A percentile compares a stretch with the other conserved stretches of the same genome.
These are phyloP conservation scores for Aristolochia contorta DNA, from an alignment of 164 flowering plant species.

Conservation along the genomic window DNA sequence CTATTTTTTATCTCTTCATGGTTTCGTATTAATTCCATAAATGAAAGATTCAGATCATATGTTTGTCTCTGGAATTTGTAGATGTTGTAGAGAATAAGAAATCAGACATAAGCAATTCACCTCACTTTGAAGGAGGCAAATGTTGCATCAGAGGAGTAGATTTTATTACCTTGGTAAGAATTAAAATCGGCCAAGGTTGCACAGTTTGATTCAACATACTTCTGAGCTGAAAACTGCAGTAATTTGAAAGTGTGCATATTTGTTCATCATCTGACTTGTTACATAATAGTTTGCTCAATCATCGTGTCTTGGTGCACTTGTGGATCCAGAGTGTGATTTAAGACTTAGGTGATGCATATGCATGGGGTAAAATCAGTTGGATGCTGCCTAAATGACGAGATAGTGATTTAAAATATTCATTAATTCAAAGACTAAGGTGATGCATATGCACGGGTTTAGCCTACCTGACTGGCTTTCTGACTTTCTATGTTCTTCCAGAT, in stretches of 20 bases:
- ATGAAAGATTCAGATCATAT: background rate
- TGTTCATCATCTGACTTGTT: too few relatives aligned
- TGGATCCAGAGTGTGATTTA: too few relatives aligned
- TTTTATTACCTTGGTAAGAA: conserved; percentile 70
- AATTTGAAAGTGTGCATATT: too few relatives aligned
- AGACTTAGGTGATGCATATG: too few relatives aligned
- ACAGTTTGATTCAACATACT: too few relatives aligned
- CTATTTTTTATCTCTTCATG: background rate
- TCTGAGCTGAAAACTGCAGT: too few relatives aligned
- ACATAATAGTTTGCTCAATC: too few relatives aligned
- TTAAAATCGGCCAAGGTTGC: background rate
- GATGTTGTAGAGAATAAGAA: conserved; percentile 14
- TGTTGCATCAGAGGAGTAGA: conserved; percentile 68
- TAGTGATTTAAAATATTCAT: too few relatives aligned
- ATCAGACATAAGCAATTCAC: conserved; percentile 2
- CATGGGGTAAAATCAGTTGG: too few relatives aligned
- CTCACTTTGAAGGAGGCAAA: conserved; percentile 13
- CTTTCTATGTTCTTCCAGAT: conserved; percentile 33
- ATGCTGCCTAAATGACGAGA: too few relatives aligned
- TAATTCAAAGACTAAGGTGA: too few relatives aligned
- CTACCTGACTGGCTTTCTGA: background rate
- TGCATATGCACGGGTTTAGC: background rate
- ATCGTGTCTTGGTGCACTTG: too few relatives aligned
- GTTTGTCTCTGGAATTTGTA: conserved; percentile 14
- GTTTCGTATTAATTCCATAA: background rate